Conservation (phyloP, 2,329 filamentous ascomycete genomes). For the Oidium heveae region DNA sequence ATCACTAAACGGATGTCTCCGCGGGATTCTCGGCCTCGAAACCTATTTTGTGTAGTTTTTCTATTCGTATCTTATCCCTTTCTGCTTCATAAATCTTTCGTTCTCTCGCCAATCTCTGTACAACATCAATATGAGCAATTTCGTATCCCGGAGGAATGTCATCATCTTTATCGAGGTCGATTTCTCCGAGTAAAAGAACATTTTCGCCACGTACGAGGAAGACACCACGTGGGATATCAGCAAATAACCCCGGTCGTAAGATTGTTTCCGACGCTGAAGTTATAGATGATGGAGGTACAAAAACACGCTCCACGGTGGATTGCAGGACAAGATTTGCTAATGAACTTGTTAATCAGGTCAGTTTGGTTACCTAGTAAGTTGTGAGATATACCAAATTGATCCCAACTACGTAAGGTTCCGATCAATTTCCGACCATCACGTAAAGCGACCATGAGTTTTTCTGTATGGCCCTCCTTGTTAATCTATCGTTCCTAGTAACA, state of each 20-base stretch:
- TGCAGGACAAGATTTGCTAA: slow-evolving; percentile 85
- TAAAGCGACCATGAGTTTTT: slow-evolving; percentile 80
- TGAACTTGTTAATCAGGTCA: neutral
- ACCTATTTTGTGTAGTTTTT: slow-evolving; percentile 50
- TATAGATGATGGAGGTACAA: slow-evolving; percentile 20
- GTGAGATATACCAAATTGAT: slow-evolving; percentile 59
- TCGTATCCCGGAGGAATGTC: slow-evolving; percentile 47
- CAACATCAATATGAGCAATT: slow-evolving; percentile 37
- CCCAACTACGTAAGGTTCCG: slow-evolving; percentile 82
- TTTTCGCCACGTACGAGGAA: slow-evolving; percentile 92
- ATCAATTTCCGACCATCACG: slow-evolving; percentile 87
- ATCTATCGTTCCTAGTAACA: neutral
- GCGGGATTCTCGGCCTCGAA: slow-evolving; percentile 72
- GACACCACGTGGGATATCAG: slow-evolving; percentile 63
- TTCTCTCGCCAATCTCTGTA: slow-evolving; percentile 48
- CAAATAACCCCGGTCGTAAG: slow-evolving; percentile 33
- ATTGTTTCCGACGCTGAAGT: slow-evolving; percentile 18
- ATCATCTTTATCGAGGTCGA: slow-evolving; percentile 91
- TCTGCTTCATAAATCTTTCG: slow-evolving; percentile 42
- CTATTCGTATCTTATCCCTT: slow-evolving; percentile 45
- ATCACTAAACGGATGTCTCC: slow-evolving; percentile 39
- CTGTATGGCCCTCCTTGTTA: slow-evolving; percentile 20
- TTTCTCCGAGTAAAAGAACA: slow-evolving; percentile 83
- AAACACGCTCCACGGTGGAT: slow-evolving; percentile 74
- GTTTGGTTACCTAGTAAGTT: neutral